phyloP scores from a whole-genome alignment of 2,329 filamentous ascomycete genomes.

The Paracoccidioides brasiliensis region DNA sequence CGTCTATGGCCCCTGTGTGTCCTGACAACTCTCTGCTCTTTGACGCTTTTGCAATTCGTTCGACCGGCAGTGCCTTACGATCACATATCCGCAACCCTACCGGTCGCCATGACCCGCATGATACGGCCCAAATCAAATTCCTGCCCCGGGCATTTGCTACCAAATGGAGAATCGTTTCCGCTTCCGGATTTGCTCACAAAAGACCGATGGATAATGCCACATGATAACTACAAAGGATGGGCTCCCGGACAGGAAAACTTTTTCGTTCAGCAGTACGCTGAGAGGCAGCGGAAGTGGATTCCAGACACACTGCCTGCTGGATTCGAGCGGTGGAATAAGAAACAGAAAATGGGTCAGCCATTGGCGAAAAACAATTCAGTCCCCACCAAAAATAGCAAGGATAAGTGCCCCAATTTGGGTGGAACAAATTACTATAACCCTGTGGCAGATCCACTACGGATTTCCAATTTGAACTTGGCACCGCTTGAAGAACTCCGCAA shows the following conservation, averaged over 20 bases:
- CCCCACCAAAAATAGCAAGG: background rate
- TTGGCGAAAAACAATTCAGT: background rate
- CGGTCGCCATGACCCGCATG: slow-evolving; percentile 16
- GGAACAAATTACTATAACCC: slow-evolving; percentile 16
- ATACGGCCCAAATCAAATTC: slow-evolving; percentile 5
- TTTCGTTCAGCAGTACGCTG: slow-evolving; percentile 6
- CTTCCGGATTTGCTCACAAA: slow-evolving; percentile 14
- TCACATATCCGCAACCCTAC: slow-evolving; percentile 20
- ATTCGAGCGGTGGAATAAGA: slow-evolving; percentile 16
- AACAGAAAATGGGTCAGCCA: background rate
- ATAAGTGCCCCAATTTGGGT: slow-evolving; percentile 1
- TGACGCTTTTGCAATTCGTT: slow-evolving; percentile 12
- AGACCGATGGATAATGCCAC: slow-evolving; percentile 18
- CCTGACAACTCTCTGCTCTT: slow-evolving; percentile 1
- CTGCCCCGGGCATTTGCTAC: slow-evolving; percentile 5
- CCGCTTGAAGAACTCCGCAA: slow-evolving; percentile 15
- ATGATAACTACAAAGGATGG: slow-evolving; percentile 21
- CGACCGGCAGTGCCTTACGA: slow-evolving; percentile 20
- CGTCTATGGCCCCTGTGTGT: slow-evolving; percentile 14
- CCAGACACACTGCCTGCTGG: slow-evolving; percentile 15
- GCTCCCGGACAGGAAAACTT: slow-evolving; percentile 12
- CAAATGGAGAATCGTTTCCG: slow-evolving; percentile 15
- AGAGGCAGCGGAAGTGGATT: slow-evolving; percentile 14
- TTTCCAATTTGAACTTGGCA: slow-evolving; percentile 20
- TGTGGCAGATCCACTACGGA: slow-evolving; percentile 19